Evolutionary conservation across 1,139 yeast species (phyloP).

Genomic region (Scheffersomyces cryptocercus): DNA sequence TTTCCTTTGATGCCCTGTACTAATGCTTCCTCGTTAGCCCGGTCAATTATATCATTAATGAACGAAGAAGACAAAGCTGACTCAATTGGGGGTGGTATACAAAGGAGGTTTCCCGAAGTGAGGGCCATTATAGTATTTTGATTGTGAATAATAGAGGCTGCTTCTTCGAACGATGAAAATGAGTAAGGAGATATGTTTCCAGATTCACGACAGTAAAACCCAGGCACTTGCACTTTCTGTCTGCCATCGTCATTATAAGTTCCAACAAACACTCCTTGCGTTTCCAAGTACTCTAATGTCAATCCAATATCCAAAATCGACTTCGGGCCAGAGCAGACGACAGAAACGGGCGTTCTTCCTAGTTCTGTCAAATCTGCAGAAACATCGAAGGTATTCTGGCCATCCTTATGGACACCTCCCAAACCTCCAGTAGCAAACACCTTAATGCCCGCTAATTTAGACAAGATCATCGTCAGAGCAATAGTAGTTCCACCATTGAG

Average conservation of each 20-base stretch:
- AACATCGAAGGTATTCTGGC: slow-evolving; percentile 72
- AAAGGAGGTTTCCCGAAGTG: slow-evolving; percentile 70
- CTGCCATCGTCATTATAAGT: slow-evolving; percentile 45
- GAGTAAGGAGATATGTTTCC: slow-evolving; percentile 72
- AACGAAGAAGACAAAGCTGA: slow-evolving; percentile 57
- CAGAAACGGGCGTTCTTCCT: slow-evolving; percentile 80
- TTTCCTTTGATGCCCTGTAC: slow-evolving; percentile 62
- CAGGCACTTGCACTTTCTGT: slow-evolving; percentile 57
- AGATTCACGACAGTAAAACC: slow-evolving; percentile 78
- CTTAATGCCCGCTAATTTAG: slow-evolving; percentile 72
- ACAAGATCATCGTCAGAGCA: slow-evolving; percentile 84
- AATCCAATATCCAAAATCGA: slow-evolving; percentile 77
- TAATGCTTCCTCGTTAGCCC: slow-evolving; percentile 62
- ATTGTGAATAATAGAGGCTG: slow-evolving; percentile 61
- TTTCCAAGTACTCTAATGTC: slow-evolving; percentile 84
- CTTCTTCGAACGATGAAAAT: slow-evolving; percentile 52
- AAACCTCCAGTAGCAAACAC: slow-evolving; percentile 94
- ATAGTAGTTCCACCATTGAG: slow-evolving; percentile 87
- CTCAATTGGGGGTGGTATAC: slow-evolving; percentile 78
- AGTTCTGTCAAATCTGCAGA: slow-evolving; percentile 88
- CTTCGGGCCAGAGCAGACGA: slow-evolving; percentile 91
- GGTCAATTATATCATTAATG: slow-evolving; percentile 56
- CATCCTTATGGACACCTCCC: slow-evolving; percentile 90
- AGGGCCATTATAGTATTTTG: slow-evolving; percentile 55
- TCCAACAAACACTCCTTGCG: slow-evolving; percentile 73